A percentile compares a stretch with the other conserved stretches of the same genome.
phyloP scores from a whole-genome alignment of 2,329 filamentous ascomycete species.

The Escovopsis sp. region DNA sequence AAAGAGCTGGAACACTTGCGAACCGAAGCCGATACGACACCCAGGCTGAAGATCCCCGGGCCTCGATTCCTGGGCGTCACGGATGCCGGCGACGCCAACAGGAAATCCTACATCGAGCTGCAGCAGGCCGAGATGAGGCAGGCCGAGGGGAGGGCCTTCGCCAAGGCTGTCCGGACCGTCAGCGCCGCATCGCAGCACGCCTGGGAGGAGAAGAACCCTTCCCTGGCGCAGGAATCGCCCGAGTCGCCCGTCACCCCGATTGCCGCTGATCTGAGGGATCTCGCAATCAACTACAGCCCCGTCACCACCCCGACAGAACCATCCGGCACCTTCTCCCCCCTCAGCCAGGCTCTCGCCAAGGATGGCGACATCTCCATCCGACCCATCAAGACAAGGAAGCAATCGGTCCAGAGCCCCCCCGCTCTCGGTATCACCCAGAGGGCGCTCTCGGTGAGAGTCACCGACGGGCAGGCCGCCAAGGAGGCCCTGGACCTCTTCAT shows the following conservation, averaged over 20 bases:
- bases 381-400: slow-evolving; percentile 13
- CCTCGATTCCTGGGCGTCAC: slow-evolving; percentile 29
- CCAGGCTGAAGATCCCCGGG: slow-evolving; percentile 18
- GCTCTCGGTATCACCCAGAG: slow-evolving; percentile 15
- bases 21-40: slow-evolving; percentile 7
- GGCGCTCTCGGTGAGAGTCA: slow-evolving; percentile 24
- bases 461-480: slow-evolving; percentile 37
- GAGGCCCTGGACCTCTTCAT: slow-evolving; percentile 58
- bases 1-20: neutral
- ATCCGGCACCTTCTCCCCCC: slow-evolving; percentile 16
- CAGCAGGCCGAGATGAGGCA: slow-evolving; percentile 46
- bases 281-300: slow-evolving; percentile 26
- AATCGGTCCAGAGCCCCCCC: slow-evolving; percentile 6
- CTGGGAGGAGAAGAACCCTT: slow-evolving; percentile 16
- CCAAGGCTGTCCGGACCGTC: slow-evolving; percentile 28
- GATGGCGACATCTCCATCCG: slow-evolving; percentile 7
- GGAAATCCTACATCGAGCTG: slow-evolving; percentile 42
- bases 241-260: slow-evolving; percentile 15
- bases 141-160: slow-evolving; percentile 44
- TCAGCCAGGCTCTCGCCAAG: slow-evolving; percentile 3
- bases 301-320: slow-evolving; percentile 12
- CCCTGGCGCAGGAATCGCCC: slow-evolving; percentile 7
- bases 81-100: slow-evolving; percentile 32
- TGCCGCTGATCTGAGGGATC: slow-evolving; percentile 12
- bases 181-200: slow-evolving; percentile 19